Base-by-base conservation (phyloP, 257 asterid species). In the Pogostemon cablin region DNA sequence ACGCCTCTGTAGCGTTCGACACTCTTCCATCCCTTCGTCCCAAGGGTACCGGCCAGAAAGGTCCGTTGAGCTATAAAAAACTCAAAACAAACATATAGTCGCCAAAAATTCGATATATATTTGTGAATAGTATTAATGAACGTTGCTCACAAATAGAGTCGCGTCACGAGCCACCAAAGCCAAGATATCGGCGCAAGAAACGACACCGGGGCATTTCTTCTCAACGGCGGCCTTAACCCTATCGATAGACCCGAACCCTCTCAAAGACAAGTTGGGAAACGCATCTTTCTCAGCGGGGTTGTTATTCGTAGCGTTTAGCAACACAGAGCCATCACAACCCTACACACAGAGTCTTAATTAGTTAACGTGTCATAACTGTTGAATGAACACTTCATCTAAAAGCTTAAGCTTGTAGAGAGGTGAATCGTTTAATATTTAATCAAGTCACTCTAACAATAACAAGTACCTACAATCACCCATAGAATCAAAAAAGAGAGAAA, bases 291-390 rank as follows among this genome's bases (percentile, higher is more conserved):
- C 96, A 1, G 87, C 80, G 52, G 5, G 50, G 12, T 57, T 84
- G 50, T 15, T 79, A 0, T 58, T 10, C 2, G 88, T 86, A 5
- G 89, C 65, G 72, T 88, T 85, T 44, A 91, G 39, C 1, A 86
- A 68, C 43, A 88, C 58, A 0, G 96, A 91, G 17, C 78, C 92
- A 75, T 91, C 96, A 37, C 96, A 91, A 5, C 96, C 97, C 97
- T 90, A 25, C 20, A 4, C 52, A 53, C 20, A 15, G 2, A 15
- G 7, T 11, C 8, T 50, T 25, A 20, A n/a, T n/a, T n/a, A 15
- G 17, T 15, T 15, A 15, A 0, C 17, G 17, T 15, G 17, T 15
- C 17, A 15, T 15, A 15, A 15, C 17, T 15, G 17, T 15, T 15
- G 17, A 15, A 15, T 15, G 17, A 15, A 15, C 17, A 15, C 17